These are phyloP conservation scores for Fibroporia radiculosa DNA, from an alignment of 768 basidiomycete species.

Conservation along the genomic window DNA sequence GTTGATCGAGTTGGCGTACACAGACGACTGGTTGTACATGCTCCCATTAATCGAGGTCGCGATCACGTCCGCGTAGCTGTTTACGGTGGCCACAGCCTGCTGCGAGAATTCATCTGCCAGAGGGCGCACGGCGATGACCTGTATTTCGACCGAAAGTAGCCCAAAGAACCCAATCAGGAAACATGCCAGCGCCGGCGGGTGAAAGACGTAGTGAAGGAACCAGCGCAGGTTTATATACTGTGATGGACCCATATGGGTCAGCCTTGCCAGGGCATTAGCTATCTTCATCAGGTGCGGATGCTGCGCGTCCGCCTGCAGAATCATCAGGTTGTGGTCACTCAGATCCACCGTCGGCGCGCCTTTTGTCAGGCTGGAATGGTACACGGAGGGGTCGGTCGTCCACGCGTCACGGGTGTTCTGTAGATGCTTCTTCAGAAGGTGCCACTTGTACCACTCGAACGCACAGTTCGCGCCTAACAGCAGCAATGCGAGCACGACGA, in stretches of 20 bases:
- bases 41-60: conserved; percentile 69
- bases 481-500: conserved; percentile 64
- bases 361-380: conserved; percentile 29
- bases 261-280: conserved; percentile 42
- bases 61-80: conserved; percentile 65
- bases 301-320: conserved; percentile 57
- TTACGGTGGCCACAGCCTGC: conserved; percentile 50
- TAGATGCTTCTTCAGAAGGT: conserved; percentile 56
- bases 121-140: conserved; percentile 72
- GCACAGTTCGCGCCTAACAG: conserved; percentile 67
- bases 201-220: conserved; percentile 89
- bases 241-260: conserved; percentile 47
- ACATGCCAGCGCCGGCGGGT: conserved; percentile 84
- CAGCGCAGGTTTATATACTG: conserved; percentile 71
- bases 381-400: conserved; percentile 60
- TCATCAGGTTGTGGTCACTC: conserved; percentile 70
- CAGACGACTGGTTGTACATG: conserved; percentile 74
- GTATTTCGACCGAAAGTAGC: conserved; percentile 77
- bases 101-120: conserved; percentile 62
- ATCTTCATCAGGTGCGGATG: conserved; percentile 72
- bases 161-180: conserved; percentile 93
- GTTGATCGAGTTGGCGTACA: conserved; percentile 78
- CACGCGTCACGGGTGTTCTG: conserved; percentile 70
- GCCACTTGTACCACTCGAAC: conserved; percentile 89
- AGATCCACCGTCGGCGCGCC: conserved; percentile 46